phyloP scores from a whole-genome alignment of 805 yeast species.

The Ogataea methylovora region DNA sequence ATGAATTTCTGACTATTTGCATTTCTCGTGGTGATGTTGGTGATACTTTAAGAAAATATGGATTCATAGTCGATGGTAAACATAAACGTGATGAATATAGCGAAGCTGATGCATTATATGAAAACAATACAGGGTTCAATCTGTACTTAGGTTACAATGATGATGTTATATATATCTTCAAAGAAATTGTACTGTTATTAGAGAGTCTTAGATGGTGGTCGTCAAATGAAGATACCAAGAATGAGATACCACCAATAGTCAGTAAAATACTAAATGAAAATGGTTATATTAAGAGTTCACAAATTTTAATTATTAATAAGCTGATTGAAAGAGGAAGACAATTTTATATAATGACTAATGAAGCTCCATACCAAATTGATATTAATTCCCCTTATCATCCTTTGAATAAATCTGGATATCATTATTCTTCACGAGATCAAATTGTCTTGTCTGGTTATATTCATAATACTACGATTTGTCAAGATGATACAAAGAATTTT shows the following conservation, averaged over 20 bases:
- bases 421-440: constrained; percentile 1
- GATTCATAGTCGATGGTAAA: constrained; percentile 21
- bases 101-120: background rate
- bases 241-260: constrained; percentile 2
- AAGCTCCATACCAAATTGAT: constrained; percentile 24
- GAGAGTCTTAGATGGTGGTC: constrained; percentile 17
- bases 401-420: constrained; percentile 14
- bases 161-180: constrained; percentile 23
- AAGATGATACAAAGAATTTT: constrained; percentile 22
- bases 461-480: constrained; percentile 14
- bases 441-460: constrained; percentile 16
- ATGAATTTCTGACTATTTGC: constrained; percentile 23
- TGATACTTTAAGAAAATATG: constrained; percentile 16
- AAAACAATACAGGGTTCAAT: constrained; percentile 11
- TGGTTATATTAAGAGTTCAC: constrained; percentile 14
- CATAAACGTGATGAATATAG: constrained; percentile 5
- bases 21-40: constrained; percentile 17
- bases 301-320: constrained; percentile 14
- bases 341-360: constrained; percentile 19
- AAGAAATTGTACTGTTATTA: constrained; percentile 21
- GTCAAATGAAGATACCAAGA: background rate
- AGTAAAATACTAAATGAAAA: constrained; percentile 11
- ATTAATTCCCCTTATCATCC: constrained; percentile 23
- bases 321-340: constrained; percentile 21
- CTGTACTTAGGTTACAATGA: constrained; percentile 29